These are phyloP conservation scores for Pythium oligandrum DNA, from an alignment of 352 stramenopile species.

Conservation along the genomic window DNA sequence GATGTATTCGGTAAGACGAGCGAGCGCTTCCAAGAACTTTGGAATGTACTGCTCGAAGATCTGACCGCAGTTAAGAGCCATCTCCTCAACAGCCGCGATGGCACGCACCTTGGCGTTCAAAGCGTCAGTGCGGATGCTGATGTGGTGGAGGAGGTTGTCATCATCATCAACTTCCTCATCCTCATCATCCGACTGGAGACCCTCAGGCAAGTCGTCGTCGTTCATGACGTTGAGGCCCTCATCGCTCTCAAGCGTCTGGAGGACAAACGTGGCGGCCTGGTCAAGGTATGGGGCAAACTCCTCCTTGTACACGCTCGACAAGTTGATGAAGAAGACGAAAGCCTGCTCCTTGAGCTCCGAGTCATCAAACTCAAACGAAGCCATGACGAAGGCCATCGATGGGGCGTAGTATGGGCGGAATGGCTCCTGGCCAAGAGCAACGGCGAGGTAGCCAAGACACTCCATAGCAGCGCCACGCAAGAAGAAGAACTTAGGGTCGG, in stretches of 20 bases:
- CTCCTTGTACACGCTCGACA: slow-evolving; percentile 97
- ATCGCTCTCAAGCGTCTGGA: slow-evolving; percentile 69
- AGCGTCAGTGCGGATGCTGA: slow-evolving; percentile 84
- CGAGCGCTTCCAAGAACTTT: slow-evolving; percentile 76
- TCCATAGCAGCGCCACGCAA: slow-evolving; percentile 95
- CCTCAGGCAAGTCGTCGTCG: slow-evolving; percentile 65
- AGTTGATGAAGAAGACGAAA: slow-evolving; percentile 98
- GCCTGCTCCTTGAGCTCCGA: slow-evolving; percentile 97
- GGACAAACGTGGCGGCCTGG: slow-evolving; percentile 59
- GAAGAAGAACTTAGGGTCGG: slow-evolving; percentile 91
- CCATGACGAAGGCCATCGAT: slow-evolving; percentile 94
- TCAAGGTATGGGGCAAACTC: slow-evolving; percentile 94
- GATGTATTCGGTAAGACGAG: slow-evolving; percentile 80
- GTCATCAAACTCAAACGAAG: slow-evolving; percentile 91
- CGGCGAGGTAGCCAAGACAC: slow-evolving; percentile 97
- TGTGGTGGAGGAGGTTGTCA: slow-evolving; percentile 64
- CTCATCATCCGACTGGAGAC: slow-evolving; percentile 77
- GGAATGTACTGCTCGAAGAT: slow-evolving; percentile 84
- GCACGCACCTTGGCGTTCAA: slow-evolving; percentile 84
- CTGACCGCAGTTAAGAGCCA: slow-evolving; percentile 73
- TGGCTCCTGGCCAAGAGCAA: slow-evolving; percentile 92
- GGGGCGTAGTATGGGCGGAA: slow-evolving; percentile 94
- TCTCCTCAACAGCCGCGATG: slow-evolving; percentile 77
- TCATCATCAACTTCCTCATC: slow-evolving; percentile 57
- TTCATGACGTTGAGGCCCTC: slow-evolving; percentile 72